phyloP scores from a whole-genome alignment of 495 filamentous ascomycete genomes.

The Aspergillus kassunensis region DNA sequence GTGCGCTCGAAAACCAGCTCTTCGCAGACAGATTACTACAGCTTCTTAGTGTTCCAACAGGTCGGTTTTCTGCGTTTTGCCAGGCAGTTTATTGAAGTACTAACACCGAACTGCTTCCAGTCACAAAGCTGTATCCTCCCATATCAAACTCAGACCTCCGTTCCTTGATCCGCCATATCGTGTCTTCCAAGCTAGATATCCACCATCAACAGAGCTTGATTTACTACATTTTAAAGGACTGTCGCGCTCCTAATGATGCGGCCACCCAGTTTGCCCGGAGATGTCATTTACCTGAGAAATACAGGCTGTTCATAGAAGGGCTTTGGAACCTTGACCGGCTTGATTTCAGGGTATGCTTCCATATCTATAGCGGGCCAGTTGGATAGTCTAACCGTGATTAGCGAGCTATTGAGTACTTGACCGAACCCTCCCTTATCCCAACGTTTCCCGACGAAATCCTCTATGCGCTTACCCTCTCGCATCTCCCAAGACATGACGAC shows the following conservation, averaged over 20 bases:
- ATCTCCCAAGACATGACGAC: slow-evolving; percentile 57
- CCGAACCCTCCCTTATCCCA: slow-evolving; percentile 69
- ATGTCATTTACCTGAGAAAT: slow-evolving; percentile 61
- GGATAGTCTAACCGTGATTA: too few species aligned
- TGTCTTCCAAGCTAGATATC: slow-evolving; percentile 52
- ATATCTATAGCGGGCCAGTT: too few species aligned
- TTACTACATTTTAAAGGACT: slow-evolving; percentile 77
- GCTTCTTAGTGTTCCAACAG: slow-evolving; percentile 63
- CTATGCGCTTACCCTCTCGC: slow-evolving; percentile 56
- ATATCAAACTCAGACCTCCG: slow-evolving; percentile 59
- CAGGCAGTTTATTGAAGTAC: too few species aligned
- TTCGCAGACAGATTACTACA: slow-evolving; percentile 73
- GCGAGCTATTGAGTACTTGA: slow-evolving; percentile 66
- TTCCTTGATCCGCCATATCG: slow-evolving; percentile 61
- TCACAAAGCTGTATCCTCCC: slow-evolving; percentile 64
- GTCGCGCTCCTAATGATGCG: slow-evolving; percentile 50
- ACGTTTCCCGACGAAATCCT: slow-evolving; percentile 81
- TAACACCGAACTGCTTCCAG: slow-evolving; percentile 27
- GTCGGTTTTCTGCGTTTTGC: too few species aligned
- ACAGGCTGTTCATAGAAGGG: slow-evolving; percentile 71
- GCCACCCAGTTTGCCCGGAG: slow-evolving; percentile 49
- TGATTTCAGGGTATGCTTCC: slow-evolving; percentile 54
- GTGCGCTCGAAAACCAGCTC: slow-evolving; percentile 58
- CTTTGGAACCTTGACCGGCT: slow-evolving; percentile 75
- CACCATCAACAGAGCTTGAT: slow-evolving; percentile 75